Evolutionary conservation across 2,329 filamentous ascomycete genomes (phyloP), one percentile per base, ranked within the genome.

Genomic region (Cladophialophora yegresii): DNA sequence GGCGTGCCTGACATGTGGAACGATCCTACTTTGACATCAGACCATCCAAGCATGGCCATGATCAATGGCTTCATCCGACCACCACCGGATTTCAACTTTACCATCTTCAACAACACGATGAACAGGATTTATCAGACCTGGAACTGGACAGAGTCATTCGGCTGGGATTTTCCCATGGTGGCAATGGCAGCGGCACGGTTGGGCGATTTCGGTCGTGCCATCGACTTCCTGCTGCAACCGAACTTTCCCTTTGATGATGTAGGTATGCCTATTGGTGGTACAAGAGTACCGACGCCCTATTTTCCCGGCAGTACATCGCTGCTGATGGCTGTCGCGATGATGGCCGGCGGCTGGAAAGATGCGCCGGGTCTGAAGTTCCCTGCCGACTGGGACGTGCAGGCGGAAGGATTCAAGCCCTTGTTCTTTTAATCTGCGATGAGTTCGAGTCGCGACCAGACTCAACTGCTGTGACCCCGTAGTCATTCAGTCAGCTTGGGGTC

Each of bases 341-440:
- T 86, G 80, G 81, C 82, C 10, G 83, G 82, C 1, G 84, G 82
- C 0, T 86, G 84, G 84, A 83, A 85, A 69, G 81, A 78, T 1
- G 72, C 71, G 54, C 76, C 77, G n/a, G 81, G 77, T 7, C 65
- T 72, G 36, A 77, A 83, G 56, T 84, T 83, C 66, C 83, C 83
- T 0, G 70, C 73, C 20, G 77, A 71, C 0, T 85, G 83, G 83
- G 72, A 78, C 47, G 80, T 80, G 1, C 76, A 69, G 43, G 78
- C 77, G 30, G 83, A 85, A 61, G 82, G 81, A 0, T 85, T 85
- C 65, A 40, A 54, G 49, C 49, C 22, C 23, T 26, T 50, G 20
- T 49, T 49, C 22, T 64, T 64, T 32, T 64, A 16, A 43, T 43
- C 16, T 6, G 26, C 26, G 26, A 28, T 28, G 26, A 6, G 6